Evolutionary conservation across 78 protist genomes (phyloP).

Genomic region (Dictyostelium purpureum): DNA sequence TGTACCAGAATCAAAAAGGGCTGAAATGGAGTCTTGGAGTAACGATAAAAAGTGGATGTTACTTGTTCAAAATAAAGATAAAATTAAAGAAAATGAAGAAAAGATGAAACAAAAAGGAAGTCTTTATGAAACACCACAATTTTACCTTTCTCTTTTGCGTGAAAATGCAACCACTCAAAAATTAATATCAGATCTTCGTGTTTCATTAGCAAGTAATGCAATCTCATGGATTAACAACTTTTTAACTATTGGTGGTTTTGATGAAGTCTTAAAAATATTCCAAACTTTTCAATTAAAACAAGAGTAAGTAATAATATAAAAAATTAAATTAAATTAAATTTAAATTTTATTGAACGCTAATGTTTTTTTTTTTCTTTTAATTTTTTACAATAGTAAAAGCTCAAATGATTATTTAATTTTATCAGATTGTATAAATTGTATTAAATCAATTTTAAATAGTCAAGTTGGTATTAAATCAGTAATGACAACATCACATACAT

Average conservation of each 20-base stretch:
- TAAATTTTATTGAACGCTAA: neutral
- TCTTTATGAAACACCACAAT: constrained; percentile 74
- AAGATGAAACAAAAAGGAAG: constrained; percentile 69
- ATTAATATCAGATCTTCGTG: constrained; percentile 43
- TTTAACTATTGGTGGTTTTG: constrained; percentile 36
- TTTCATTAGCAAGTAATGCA: constrained; percentile 39
- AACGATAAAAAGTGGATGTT: constrained; percentile 70
- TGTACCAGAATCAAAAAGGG: constrained; percentile 59
- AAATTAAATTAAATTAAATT: too few species aligned
- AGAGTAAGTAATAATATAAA: constrained; percentile 34
- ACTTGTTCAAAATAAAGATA: constrained; percentile 52
- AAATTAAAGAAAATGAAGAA: constrained; percentile 48
- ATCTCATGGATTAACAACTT: constrained; percentile 62
- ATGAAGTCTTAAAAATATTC: constrained; percentile 50
- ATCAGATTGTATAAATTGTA: constrained; percentile 57
- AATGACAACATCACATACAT: constrained; percentile 75
- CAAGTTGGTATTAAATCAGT: constrained; percentile 46
- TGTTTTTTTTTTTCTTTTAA: neutral
- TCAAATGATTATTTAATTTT: constrained; percentile 16
- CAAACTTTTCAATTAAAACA: constrained; percentile 71
- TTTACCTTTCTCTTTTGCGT: constrained; percentile 37
- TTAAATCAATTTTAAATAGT: constrained; percentile 60
- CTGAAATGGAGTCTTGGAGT: constrained; percentile 38
- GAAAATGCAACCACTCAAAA: constrained; percentile 56
- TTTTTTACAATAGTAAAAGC: neutral